Percentiles rank a stretch among this genome's conserved stretches.
These are phyloP conservation scores for Baorangia bicolor DNA, from an alignment of 768 basidiomycete species.

Conservation along the genomic window DNA sequence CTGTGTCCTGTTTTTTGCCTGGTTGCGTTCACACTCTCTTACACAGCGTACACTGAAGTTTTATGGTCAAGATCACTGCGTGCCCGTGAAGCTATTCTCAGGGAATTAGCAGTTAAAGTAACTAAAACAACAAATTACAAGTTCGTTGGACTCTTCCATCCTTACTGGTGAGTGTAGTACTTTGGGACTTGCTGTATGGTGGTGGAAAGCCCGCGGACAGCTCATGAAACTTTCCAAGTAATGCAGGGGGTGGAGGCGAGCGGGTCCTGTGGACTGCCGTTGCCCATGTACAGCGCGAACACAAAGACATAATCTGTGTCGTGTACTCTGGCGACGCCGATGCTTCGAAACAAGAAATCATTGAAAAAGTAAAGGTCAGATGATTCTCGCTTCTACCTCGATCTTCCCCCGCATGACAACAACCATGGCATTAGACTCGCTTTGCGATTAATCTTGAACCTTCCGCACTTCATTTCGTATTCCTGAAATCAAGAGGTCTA, in stretches of 20 bases:
- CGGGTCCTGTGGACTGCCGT: conserved; percentile 94
- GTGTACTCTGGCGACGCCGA: conserved; percentile 91
- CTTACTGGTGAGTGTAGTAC: conserved; percentile 73
- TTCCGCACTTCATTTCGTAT: conserved; percentile 73
- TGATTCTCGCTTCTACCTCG: neutral
- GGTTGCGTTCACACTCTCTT: conserved; percentile 13
- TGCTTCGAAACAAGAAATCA: conserved; percentile 75
- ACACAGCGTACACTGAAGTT: conserved; percentile 24
- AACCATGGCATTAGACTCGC: conserved; percentile 50
- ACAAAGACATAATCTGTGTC: conserved; percentile 64
- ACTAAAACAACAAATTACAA: conserved; percentile 13
- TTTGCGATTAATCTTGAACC: conserved; percentile 78
- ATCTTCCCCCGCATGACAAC: neutral
- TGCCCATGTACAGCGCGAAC: conserved; percentile 65
- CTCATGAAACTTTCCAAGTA: conserved; percentile 53
- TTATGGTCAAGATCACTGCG: conserved; percentile 23
- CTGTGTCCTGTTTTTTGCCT: conserved; percentile 15
- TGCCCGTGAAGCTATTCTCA: conserved; percentile 22
- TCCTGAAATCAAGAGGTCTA: conserved; percentile 63
- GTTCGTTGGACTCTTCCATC: conserved; percentile 89
- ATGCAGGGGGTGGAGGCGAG: conserved; percentile 97
- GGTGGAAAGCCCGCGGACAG: neutral
- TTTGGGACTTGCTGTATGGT: neutral
- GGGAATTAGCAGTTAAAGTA: conserved; percentile 10
- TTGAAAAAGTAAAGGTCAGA: conserved; percentile 75